These are phyloP conservation scores for Penicillium diatomitis DNA, from an alignment of 495 filamentous ascomycete species.

Conservation along the genomic window DNA sequence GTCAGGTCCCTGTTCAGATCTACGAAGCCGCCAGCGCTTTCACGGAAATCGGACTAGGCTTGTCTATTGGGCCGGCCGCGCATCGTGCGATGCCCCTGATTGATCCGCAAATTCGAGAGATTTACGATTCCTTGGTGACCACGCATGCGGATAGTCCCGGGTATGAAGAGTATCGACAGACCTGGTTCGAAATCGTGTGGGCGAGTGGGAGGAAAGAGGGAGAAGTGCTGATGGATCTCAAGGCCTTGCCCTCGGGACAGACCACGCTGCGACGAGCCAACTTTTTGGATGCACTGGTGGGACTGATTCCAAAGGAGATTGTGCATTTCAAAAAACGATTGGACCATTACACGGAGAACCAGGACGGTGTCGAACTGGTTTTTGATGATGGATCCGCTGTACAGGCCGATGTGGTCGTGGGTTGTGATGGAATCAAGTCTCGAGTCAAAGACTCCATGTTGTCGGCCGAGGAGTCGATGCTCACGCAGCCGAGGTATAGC, in stretches of 20 bases:
- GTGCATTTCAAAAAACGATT: slow-evolving; percentile 28
- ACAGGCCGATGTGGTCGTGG: slow-evolving; percentile 38
- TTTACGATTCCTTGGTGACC: slow-evolving; percentile 26
- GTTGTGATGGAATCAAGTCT: slow-evolving; percentile 51
- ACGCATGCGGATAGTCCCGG: slow-evolving; percentile 21
- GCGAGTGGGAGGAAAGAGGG: slow-evolving; percentile 15
- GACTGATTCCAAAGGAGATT: slow-evolving; percentile 38
- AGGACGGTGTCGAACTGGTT: slow-evolving; percentile 8
- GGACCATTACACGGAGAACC: slow-evolving; percentile 9
- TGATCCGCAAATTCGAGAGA: slow-evolving; percentile 29
- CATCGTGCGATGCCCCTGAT: slow-evolving; percentile 44
- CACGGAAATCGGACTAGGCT: slow-evolving; percentile 50
- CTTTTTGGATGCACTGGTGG: slow-evolving; percentile 51
- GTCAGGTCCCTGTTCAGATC: slow-evolving; percentile 37
- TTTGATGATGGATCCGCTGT: slow-evolving; percentile 29
- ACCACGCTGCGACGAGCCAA: slow-evolving; percentile 43
- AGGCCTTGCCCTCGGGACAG: slow-evolving; percentile 24
- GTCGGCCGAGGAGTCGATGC: slow-evolving; percentile 20
- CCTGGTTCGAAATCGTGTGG: slow-evolving; percentile 24
- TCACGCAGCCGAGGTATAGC: slow-evolving; percentile 32
- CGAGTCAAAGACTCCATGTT: slow-evolving; percentile 38
- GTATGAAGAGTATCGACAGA: slow-evolving; percentile 13
- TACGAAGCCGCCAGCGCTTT: slow-evolving; percentile 47
- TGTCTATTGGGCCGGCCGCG: slow-evolving; percentile 51
- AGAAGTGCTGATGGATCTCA: slow-evolving; percentile 20